Evolutionary conservation across 441 rosid genomes (phyloP), one percentile per base, ranked within the genome.

Genomic region (Raphanus hybrid): DNA sequence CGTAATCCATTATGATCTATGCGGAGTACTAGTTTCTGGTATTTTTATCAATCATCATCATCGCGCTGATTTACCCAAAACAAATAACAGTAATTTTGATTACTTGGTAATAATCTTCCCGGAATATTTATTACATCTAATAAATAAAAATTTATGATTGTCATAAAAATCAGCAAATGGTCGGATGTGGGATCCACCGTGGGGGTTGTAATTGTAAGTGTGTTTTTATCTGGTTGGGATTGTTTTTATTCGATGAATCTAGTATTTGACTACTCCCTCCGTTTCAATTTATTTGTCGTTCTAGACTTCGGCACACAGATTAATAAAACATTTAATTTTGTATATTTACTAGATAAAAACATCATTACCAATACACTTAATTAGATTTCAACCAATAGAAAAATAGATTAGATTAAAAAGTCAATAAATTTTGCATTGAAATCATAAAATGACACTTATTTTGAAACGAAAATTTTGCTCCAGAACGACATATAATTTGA

Each of bases 141-240:
- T 12, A 64, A 41, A 41, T 41, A 29, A 29, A 29, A 29, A 5
- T 29, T 5, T 29, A 29, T 29, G 23, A 20, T 20, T 20, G 23
- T 20, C 23, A 20, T 20, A 20, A 29, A 41, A 41, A 41, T 41
- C 58, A 50, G 73, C 77, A 78, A 78, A 78, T 78, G 64, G 77
- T 67, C 27, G 64, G 69, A 67, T 37, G 74, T 73, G 81, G 81
- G 81, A 26, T 73, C 81, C 81, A 73, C 74, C 0, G 20, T 14
- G 39, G 39, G 74, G 73, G 67, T 20, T 20, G 23, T 20, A 20
- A 20, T 67, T 69, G 58, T 41, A 20, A 43, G n/a, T 35, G 48
- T 57, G 41, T 18, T 65, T 72, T 71, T 73, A 64, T 73, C 77
- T 72, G 73, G 81, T 78, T 48, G 66, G 74, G 39, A 52, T 2